Base-by-base conservation (phyloP, 2,329 filamentous ascomycete species). In the Hyphodiscus sp. region DNA sequence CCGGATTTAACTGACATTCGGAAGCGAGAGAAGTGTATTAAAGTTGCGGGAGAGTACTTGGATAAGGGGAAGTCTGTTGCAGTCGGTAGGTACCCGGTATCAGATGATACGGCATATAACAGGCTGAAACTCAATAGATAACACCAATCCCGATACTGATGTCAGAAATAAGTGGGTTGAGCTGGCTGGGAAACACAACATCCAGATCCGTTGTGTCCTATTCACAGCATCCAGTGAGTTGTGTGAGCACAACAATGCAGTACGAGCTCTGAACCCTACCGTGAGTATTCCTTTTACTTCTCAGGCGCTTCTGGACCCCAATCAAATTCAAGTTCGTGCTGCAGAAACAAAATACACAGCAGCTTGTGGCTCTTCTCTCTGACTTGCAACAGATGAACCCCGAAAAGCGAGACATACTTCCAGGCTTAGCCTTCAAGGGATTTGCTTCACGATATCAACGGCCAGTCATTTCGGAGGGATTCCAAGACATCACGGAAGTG, bases 101-200 rank as follows among this genome's bases (percentile, higher is more conserved):
- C 18, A 26, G 20, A 52, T 47, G 46, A 38, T 47, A 55, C 47
- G 23, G 48, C 56, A 53, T 57, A 20, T 23, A 19, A 38, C 45
- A 48, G 49, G 44, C 52, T 48, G 38, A 60, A 45, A 30, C 52
- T 47, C 26, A 41, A 20, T 47, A 94, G 94, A 99, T 70, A 97
- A 96, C 69, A 97, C 94, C n/a, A 99, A 99, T 68, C 82, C 91
- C 29, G 87, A 95, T 71, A 69, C 76, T 11, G 86, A 89, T 50
- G 89, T 86, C 20, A 80, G 94, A 59, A 78, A 79, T n/a, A 73
- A 87, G 56, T 97, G 92, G 92, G 71, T 89, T 30, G 74, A 81
- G 23, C 71, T 97, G 29, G 91, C 91, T 18, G 79, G 77, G 59
- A 85, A 86, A 63, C 73, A 82, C 64, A 74, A 80, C 3, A 76